Evolutionary conservation across 306 rosid species (phyloP).

Genomic region (Quercus aquifolioides): DNA sequence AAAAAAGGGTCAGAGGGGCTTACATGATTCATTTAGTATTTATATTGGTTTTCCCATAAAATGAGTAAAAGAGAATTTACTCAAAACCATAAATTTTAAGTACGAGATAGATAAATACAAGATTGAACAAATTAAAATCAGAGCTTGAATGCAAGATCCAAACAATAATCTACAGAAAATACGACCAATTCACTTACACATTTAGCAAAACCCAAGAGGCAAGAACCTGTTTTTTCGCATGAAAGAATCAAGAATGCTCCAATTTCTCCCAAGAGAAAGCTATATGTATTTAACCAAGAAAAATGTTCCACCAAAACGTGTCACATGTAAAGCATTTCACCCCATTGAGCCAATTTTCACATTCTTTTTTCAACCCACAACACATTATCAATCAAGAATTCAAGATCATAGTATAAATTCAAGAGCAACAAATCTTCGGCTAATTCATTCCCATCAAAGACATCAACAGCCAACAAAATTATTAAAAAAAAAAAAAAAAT

Average conservation of each 20-base stretch:
- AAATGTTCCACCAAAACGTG: neutral
- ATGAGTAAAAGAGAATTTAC: neutral
- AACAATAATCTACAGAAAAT: neutral
- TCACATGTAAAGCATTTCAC: neutral
- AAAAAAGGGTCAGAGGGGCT: neutral
- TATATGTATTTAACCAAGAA: neutral
- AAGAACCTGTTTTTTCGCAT: neutral
- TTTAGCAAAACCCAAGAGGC: neutral
- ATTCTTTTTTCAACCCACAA: neutral
- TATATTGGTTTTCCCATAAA: neutral
- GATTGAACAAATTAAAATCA: neutral
- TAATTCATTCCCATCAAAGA: neutral
- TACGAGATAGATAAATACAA: neutral
- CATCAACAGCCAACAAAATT: neutral
- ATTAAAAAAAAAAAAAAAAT: too few species aligned
- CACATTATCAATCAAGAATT: neutral
- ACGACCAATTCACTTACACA: neutral
- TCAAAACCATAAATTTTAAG: neutral
- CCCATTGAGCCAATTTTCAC: neutral
- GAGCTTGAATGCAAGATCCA: neutral
- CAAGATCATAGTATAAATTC: neutral
- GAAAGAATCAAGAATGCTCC: neutral
- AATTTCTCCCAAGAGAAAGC: neutral
- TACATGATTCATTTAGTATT: neutral
- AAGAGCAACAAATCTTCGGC: neutral